These are phyloP conservation scores for Pseudoneurospora amorphoporcata DNA, from an alignment of 495 filamentous ascomycete genomes.

Conservation along the genomic window DNA sequence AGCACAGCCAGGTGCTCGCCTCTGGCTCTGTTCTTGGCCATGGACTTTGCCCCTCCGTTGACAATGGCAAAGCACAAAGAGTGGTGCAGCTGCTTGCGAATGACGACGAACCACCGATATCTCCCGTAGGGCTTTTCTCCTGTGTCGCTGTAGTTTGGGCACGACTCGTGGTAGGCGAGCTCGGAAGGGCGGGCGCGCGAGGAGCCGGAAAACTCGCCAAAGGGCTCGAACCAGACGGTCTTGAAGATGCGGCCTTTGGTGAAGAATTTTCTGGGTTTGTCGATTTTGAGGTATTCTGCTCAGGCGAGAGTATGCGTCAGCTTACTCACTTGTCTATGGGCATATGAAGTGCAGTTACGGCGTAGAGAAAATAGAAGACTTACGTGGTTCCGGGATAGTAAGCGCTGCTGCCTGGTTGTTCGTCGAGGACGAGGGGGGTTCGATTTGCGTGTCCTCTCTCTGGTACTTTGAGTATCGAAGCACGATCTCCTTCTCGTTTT, in stretches of 20 bases:
- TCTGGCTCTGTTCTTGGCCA: neutral
- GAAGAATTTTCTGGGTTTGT: slow-evolving; percentile 34
- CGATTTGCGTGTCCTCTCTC: neutral
- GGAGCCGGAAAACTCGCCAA: neutral
- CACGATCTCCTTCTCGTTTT: neutral
- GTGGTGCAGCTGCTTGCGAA: slow-evolving; percentile 17
- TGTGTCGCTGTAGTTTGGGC: slow-evolving; percentile 6
- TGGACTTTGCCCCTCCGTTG: slow-evolving; percentile 5
- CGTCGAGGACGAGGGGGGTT: neutral
- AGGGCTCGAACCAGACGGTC: slow-evolving; percentile 24
- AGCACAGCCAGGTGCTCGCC: slow-evolving; percentile 21
- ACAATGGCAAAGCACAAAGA: slow-evolving; percentile 26
- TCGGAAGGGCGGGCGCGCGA: slow-evolving; percentile 1
- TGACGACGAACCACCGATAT: slow-evolving; percentile 26
- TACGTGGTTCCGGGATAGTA: neutral
- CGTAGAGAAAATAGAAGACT: neutral
- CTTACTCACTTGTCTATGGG: neutral
- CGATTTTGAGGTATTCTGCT: slow-evolving; percentile 13
- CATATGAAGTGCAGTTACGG: neutral
- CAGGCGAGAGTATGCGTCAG: neutral
- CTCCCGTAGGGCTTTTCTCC: slow-evolving; percentile 12
- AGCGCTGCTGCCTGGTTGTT: neutral
- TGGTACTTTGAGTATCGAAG: neutral
- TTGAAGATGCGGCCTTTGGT: slow-evolving; percentile 26
- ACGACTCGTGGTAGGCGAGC: slow-evolving; percentile 9